phyloP scores from a whole-genome alignment of 208 protist genomes.

The Wallacemonas sp. region DNA sequence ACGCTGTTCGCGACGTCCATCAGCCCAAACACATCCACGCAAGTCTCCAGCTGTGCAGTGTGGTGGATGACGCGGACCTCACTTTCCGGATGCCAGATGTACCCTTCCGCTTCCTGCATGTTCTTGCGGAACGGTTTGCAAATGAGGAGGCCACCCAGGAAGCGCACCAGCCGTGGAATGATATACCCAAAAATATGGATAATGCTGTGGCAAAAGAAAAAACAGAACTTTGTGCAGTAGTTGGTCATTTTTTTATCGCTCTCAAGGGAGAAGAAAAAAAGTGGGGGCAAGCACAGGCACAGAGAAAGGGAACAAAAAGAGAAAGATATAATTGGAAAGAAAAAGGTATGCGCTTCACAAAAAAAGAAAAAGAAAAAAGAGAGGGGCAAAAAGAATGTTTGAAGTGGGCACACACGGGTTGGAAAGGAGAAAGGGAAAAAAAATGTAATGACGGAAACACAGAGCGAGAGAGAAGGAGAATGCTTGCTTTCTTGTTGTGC shows the following conservation, averaged over 20 bases:
- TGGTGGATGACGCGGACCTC: slow-evolving; percentile 41
- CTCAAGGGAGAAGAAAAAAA: slow-evolving; percentile 11
- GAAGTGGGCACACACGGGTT: not conserved
- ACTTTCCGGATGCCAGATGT: slow-evolving; percentile 27
- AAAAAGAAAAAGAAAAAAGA: slow-evolving; percentile 14
- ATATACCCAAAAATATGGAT: slow-evolving; percentile 44
- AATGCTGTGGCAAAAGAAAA: slow-evolving; percentile 43
- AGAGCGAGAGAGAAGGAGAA: not conserved
- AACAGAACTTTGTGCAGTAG: slow-evolving; percentile 20
- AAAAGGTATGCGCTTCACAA: not conserved
- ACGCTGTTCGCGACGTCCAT: slow-evolving; percentile 25
- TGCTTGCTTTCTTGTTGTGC: not conserved
- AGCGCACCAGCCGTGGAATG: slow-evolving; percentile 22
- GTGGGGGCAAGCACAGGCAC: not conserved
- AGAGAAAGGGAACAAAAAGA: not conserved
- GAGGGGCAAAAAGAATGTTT: not conserved
- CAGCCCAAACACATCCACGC: slow-evolving; percentile 40
- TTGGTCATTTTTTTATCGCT: no score
- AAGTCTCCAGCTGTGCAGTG: slow-evolving; percentile 13
- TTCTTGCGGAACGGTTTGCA: slow-evolving; percentile 26
- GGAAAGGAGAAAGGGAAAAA: not conserved
- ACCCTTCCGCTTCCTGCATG: slow-evolving; percentile 20
- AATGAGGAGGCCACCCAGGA: slow-evolving; percentile 24
- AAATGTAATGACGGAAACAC: slow-evolving; percentile 6
- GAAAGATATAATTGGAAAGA: no score